Evolutionary conservation across 345 rosid species (phyloP).

Genomic region (Microcos paniculata): DNA sequence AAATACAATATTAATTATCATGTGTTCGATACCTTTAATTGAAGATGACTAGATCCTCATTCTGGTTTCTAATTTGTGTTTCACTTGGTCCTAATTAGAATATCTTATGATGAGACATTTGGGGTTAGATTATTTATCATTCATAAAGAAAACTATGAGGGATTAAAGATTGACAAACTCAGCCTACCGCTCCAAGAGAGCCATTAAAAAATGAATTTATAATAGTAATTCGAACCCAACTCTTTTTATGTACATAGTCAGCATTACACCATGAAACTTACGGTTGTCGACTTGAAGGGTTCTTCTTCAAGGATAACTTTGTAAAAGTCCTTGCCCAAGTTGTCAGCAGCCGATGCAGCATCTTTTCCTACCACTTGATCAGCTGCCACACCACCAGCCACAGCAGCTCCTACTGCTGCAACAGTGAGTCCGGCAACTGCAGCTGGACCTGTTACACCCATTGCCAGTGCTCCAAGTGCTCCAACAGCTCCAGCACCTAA

Average conservation of each 20-base stretch:
- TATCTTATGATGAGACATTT: background rate
- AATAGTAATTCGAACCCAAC: background rate
- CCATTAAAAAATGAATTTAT: background rate
- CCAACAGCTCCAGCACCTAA: conserved; percentile 77
- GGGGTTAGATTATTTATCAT: background rate
- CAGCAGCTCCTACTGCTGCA: conserved; percentile 87
- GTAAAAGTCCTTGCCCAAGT: conserved; percentile 74
- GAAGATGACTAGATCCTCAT: background rate
- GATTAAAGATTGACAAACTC: background rate
- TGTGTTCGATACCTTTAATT: background rate
- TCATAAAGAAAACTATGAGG: background rate
- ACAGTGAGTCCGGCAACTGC: conserved; percentile 67
- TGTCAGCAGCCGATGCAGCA: conserved; percentile 66
- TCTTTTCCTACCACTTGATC: conserved; percentile 64
- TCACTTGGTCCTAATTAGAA: background rate
- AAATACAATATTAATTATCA: conserved; percentile 1
- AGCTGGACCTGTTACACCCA: conserved; percentile 70
- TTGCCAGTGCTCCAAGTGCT: conserved; percentile 70
- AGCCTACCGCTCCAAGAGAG: background rate
- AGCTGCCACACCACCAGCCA: conserved; percentile 69
- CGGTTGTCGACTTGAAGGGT: conserved; percentile 82
- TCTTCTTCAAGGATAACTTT: conserved; percentile 75
- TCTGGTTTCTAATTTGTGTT: conserved; percentile 31
- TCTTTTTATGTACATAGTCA: background rate
- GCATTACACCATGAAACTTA: conserved; percentile 25